These are phyloP conservation scores for Lachancea thermotolerans DNA, from an alignment of 805 yeast species.

Conservation along the genomic window DNA sequence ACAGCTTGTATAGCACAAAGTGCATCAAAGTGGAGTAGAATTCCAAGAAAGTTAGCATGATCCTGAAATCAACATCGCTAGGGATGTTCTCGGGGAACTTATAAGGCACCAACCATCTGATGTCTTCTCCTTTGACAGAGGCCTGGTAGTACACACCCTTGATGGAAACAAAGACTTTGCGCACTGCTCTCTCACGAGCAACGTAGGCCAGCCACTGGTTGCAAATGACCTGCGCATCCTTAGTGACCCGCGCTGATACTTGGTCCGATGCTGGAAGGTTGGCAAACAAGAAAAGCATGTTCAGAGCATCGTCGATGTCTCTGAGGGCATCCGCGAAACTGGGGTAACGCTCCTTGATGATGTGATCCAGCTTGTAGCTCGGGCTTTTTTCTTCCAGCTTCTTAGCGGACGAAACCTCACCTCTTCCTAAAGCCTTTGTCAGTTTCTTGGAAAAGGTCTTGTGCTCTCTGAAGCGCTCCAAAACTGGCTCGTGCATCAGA, in stretches of 20 bases:
- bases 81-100: slow-evolving; percentile 96
- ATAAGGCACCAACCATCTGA: slow-evolving; percentile 95
- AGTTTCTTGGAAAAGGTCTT: slow-evolving; percentile 89
- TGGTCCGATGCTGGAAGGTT: slow-evolving; percentile 90
- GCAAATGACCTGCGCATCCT: slow-evolving; percentile 78
- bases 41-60: slow-evolving; percentile 94
- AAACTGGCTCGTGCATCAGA: slow-evolving; percentile 88
- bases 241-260: slow-evolving; percentile 73
- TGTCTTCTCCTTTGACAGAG: slow-evolving; percentile 79
- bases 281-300: slow-evolving; percentile 89
- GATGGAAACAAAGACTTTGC: slow-evolving; percentile 90
- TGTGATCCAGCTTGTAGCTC: slow-evolving; percentile 77
- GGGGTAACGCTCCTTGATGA: slow-evolving; percentile 93
- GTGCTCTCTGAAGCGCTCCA: slow-evolving; percentile 88
- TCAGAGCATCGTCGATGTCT: slow-evolving; percentile 91
- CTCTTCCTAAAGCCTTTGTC: slow-evolving; percentile 83
- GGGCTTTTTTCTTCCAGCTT: slow-evolving; percentile 65
- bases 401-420: slow-evolving; percentile 85
- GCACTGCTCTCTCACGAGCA: slow-evolving; percentile 72
- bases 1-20: slow-evolving; percentile 78
- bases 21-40: slow-evolving; percentile 89
- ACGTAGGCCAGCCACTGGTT: slow-evolving; percentile 95
- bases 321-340: slow-evolving; percentile 86
- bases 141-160: slow-evolving; percentile 97
- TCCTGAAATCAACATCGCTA: slow-evolving; percentile 86